Percentiles rank a stretch among this genome's conserved stretches.
These are phyloP conservation scores for Ramichloridium luteum DNA, from an alignment of 2,329 filamentous ascomycete species.

Conservation along the genomic window DNA sequence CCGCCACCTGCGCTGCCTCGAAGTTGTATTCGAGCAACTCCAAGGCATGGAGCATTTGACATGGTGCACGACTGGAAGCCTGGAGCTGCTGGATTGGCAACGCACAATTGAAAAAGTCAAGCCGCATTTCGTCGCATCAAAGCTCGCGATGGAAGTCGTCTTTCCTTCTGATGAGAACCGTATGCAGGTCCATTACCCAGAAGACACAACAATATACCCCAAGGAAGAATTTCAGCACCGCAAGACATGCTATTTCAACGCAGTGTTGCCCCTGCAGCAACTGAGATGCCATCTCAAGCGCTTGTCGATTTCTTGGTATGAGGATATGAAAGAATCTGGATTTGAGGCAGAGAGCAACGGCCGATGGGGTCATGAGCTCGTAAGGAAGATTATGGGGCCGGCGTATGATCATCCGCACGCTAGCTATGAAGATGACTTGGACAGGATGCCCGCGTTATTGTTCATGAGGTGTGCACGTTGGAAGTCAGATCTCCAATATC, in stretches of 20 bases:
- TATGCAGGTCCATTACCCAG: neutral
- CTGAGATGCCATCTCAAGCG: neutral
- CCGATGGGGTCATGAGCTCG: neutral
- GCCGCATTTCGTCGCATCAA: neutral
- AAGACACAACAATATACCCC: neutral
- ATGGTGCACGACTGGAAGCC: neutral
- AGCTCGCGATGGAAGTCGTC: neutral
- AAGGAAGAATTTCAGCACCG: neutral
- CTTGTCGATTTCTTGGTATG: neutral
- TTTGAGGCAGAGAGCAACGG: neutral
- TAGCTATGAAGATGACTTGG: neutral
- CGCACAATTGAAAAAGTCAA: constrained; percentile 1
- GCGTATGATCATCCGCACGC: neutral
- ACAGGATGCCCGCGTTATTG: neutral
- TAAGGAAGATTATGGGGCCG: neutral
- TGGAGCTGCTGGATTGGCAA: neutral
- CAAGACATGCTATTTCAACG: constrained; percentile 1
- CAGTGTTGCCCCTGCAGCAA: constrained; percentile 1
- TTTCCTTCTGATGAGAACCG: neutral
- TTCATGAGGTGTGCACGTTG: neutral
- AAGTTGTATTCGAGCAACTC: neutral
- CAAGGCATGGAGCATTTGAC: neutral
- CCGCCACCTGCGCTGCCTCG: constrained; percentile 1
- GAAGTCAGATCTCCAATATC: neutral
- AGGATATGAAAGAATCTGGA: neutral